These are phyloP conservation scores for Klebsormidium nitens DNA, from an alignment of 139 green algal genomes.

Conservation along the genomic window DNA sequence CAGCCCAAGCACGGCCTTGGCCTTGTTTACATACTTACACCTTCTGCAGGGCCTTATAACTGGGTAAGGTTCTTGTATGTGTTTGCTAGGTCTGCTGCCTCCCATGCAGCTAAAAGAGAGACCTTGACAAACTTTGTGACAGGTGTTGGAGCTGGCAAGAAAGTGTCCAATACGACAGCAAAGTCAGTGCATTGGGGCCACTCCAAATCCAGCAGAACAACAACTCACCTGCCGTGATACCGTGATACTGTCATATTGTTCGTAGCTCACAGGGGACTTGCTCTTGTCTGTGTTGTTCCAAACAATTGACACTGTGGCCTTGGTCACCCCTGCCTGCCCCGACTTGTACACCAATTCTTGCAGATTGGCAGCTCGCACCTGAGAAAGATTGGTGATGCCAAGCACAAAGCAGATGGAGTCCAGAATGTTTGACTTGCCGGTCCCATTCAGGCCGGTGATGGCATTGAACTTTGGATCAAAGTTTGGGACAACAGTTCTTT, in stretches of 20 bases:
- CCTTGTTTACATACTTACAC: too few relatives aligned
- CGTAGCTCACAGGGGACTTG: conserved; percentile 77
- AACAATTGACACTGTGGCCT: conserved; percentile 92
- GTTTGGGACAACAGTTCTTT: conserved; percentile 68
- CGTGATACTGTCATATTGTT: conserved; percentile 87
- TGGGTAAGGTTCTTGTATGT: too few relatives aligned
- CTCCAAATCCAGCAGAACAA: too few relatives aligned
- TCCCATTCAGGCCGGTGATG: conserved; percentile 97
- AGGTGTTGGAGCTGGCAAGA: too few relatives aligned
- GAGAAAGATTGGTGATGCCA: conserved; percentile 88
- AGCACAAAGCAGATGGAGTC: conserved; percentile 99
- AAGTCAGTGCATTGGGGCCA: too few relatives aligned
- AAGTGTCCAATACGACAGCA: too few relatives aligned
- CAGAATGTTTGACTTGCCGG: conserved; percentile 97
- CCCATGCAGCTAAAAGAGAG: too few relatives aligned
- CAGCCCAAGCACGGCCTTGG: too few relatives aligned
- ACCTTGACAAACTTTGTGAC: too few relatives aligned
- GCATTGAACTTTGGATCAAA: conserved; percentile 97
- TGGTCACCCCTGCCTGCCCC: conserved; percentile 93
- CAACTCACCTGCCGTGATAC: conserved; percentile 77
- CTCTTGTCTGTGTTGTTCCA: conserved; percentile 89
- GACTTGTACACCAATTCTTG: conserved; percentile 99
- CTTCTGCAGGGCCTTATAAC: too few relatives aligned
- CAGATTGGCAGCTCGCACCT: conserved; percentile 87
- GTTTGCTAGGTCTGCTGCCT: too few relatives aligned